These are phyloP conservation scores for Pichia sp. DNA, from an alignment of 1,139 yeast genomes.

Conservation along the genomic window DNA sequence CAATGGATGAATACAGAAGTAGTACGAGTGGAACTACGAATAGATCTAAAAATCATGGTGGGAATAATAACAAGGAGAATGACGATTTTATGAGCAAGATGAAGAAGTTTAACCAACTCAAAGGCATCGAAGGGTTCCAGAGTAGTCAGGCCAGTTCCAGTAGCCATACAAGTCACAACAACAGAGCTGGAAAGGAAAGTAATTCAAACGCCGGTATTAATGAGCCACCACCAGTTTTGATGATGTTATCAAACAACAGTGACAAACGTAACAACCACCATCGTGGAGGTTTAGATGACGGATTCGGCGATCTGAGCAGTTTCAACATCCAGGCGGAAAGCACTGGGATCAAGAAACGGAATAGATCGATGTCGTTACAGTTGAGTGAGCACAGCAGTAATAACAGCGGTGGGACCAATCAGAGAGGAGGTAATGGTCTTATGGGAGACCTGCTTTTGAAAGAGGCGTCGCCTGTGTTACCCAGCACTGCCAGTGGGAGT, in stretches of 20 bases:
- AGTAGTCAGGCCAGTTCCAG: background rate
- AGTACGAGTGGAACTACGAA: background rate
- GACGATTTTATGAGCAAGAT: constrained; percentile 26
- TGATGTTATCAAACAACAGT: too few relatives aligned
- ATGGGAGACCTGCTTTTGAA: too few relatives aligned
- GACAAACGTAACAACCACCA: too few relatives aligned
- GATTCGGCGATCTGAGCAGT: background rate
- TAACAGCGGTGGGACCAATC: background rate
- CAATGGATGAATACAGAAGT: constrained; percentile 5
- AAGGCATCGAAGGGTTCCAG: background rate
- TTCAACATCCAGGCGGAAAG: constrained; percentile 17
- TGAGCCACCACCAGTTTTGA: too few relatives aligned
- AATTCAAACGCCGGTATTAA: too few relatives aligned
- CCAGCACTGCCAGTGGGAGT: background rate
- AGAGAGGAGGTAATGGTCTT: too few relatives aligned
- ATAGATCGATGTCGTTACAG: constrained; percentile 7
- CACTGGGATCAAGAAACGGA: constrained; percentile 2
- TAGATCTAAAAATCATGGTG: constrained; percentile 2
- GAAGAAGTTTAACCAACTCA: constrained; percentile 22
- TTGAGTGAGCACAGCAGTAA: background rate
- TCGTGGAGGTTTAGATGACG: too few relatives aligned
- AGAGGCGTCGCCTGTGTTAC: too few relatives aligned
- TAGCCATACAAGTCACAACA: background rate
- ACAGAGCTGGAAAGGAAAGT: background rate
- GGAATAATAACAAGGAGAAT: constrained; percentile 11